Conservation (phyloP, 1,139 yeast species). For the Pichia sp. region DNA sequence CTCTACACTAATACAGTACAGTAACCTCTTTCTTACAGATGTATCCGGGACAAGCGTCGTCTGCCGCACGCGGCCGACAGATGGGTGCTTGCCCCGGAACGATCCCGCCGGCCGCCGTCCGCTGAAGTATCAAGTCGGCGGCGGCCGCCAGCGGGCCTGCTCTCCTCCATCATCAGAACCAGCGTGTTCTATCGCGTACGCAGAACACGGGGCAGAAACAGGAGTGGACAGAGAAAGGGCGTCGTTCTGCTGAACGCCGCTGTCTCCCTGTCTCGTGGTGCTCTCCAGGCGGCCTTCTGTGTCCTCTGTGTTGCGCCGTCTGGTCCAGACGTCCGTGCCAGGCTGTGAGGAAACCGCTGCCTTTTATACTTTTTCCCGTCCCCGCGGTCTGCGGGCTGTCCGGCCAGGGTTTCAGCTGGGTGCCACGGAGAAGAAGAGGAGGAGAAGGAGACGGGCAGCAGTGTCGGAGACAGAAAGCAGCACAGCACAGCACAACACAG, state of each 20-base stretch:
- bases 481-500: background rate
- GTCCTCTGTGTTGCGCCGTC: background rate
- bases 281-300: background rate
- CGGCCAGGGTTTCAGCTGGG: background rate
- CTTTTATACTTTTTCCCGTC: background rate
- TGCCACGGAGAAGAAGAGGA: background rate
- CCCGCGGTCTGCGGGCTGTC: background rate
- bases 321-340: background rate
- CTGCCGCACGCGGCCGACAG: too few species aligned
- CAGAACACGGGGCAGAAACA: conserved; percentile 68
- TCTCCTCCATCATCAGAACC: conserved; percentile 73
- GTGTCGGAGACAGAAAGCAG: background rate
- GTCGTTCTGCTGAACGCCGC: background rate
- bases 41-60: conserved; percentile 8
- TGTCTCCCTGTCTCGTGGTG: background rate
- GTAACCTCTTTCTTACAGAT: background rate
- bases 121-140: conserved; percentile 32
- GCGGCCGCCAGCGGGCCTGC: conserved; percentile 42
- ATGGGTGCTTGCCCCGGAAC: conserved; percentile 16
- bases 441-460: background rate
- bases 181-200: conserved; percentile 44
- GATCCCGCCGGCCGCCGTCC: conserved; percentile 23
- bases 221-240: conserved; percentile 40
- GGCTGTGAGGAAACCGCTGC: background rate
- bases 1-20: too few species aligned